These are phyloP conservation scores for Bimuria novae-zelandiae DNA, from an alignment of 2,329 filamentous ascomycete genomes.

Conservation along the genomic window DNA sequence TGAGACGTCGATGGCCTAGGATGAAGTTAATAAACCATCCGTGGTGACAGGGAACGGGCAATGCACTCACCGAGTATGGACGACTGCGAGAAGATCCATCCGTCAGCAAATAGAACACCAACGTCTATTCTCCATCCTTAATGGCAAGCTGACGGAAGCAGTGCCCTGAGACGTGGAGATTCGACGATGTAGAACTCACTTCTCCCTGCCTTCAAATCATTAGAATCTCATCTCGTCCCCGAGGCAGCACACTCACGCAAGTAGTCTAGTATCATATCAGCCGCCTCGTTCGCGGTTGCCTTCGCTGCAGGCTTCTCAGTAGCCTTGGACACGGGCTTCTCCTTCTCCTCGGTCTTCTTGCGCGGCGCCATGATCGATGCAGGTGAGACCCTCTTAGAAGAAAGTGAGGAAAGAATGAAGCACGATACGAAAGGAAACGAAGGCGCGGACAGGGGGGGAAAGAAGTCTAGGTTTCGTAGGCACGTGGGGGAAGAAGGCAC, in stretches of 20 bases:
- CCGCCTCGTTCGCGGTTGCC: slow-evolving; percentile 35
- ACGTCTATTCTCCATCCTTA: slow-evolving; percentile 39
- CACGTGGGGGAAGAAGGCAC: neutral
- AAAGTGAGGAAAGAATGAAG: neutral
- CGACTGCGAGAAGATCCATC: slow-evolving; percentile 44
- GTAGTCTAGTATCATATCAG: slow-evolving; percentile 55
- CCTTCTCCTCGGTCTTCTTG: slow-evolving; percentile 44
- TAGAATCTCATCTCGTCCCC: slow-evolving; percentile 8
- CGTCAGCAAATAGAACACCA: neutral
- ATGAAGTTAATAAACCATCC: slow-evolving; percentile 5
- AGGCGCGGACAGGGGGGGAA: neutral
- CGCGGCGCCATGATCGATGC: slow-evolving; percentile 40
- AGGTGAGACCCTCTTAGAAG: neutral
- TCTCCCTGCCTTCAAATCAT: slow-evolving; percentile 51
- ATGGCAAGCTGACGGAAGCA: neutral
- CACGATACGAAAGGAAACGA: too few relatives aligned
- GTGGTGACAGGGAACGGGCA: neutral
- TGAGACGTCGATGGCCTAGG: slow-evolving; percentile 60
- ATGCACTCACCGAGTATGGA: slow-evolving; percentile 56
- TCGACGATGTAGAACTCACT: slow-evolving; percentile 39
- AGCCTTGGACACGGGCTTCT: slow-evolving; percentile 26
- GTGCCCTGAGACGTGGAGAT: neutral
- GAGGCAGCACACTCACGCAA: slow-evolving; percentile 48
- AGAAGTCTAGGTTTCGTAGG: neutral
- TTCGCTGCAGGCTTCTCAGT: slow-evolving; percentile 29